phyloP scores from a whole-genome alignment of 2,329 filamentous ascomycete species.

The Verticillium dahliae region DNA sequence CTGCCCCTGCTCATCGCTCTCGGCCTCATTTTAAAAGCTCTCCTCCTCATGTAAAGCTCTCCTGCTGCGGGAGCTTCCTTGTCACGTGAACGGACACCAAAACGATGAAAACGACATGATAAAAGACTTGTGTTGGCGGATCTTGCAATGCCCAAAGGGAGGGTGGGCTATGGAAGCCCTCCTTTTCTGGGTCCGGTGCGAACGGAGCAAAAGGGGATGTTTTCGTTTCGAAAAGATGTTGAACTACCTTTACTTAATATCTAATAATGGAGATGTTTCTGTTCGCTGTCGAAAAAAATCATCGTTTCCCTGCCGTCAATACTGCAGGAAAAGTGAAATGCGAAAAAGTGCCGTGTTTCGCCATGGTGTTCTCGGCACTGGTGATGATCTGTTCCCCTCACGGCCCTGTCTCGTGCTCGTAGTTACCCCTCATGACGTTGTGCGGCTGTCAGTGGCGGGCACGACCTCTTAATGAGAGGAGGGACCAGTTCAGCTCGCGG shows the following conservation, averaged over 20 bases:
- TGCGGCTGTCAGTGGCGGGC: neutral
- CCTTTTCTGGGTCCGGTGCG: neutral
- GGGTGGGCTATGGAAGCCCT: neutral
- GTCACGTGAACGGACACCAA: no score
- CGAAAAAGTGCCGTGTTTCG: no score
- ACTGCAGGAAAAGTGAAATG: no score
- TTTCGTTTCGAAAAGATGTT: neutral
- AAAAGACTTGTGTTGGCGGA: no score
- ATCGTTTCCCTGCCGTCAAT: no score
- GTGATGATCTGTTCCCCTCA: neutral
- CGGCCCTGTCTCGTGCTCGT: neutral
- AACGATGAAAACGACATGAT: no score
- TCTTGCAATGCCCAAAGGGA: neutral
- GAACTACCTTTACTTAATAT: neutral
- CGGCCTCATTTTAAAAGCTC: no score
- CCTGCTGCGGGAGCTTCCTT: no score
- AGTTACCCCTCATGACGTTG: neutral
- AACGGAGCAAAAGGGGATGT: neutral
- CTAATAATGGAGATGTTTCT: neutral
- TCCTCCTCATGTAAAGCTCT: slow-evolving; percentile 1
- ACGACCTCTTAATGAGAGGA: neutral
- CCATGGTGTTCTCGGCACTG: neutral
- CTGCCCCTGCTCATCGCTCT: slow-evolving; percentile 1
- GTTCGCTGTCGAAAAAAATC: neutral
- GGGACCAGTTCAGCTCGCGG: neutral